phyloP scores from a whole-genome alignment of 228 moss, liverwort and hornwort genomes.

The Sphagnum magellanicum region DNA sequence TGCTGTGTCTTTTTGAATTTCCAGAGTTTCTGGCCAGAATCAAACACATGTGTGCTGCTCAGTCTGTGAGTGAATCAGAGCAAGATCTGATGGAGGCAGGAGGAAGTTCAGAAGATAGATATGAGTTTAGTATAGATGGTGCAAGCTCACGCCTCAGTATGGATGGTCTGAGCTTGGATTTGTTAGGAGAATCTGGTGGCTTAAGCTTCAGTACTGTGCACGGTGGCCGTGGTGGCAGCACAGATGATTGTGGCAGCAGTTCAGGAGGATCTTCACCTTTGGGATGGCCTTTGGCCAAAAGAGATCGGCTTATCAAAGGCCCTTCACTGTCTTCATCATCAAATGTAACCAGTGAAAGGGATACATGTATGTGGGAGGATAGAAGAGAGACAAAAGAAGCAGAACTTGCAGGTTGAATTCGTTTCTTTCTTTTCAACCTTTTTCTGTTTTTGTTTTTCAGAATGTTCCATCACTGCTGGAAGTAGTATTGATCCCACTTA shows the following conservation, averaged over 20 bases:
- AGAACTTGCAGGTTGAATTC: constrained; percentile 63
- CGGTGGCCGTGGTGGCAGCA: constrained; percentile 51
- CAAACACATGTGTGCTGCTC: constrained; percentile 62
- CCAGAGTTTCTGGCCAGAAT: constrained; percentile 78
- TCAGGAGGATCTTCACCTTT: constrained; percentile 85
- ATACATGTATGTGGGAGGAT: constrained; percentile 88
- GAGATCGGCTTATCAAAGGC: constrained; percentile 59
- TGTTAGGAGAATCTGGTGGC: constrained; percentile 70
- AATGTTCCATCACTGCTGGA: neutral
- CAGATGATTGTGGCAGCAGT: constrained; percentile 69
- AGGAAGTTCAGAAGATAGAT: constrained; percentile 56
- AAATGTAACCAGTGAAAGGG: constrained; percentile 61
- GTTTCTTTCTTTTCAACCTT: neutral
- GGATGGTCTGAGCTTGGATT: constrained; percentile 78
- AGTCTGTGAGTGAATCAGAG: constrained; percentile 43
- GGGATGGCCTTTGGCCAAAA: constrained; percentile 86
- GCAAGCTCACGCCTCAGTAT: constrained; percentile 81
- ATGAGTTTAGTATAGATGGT: constrained; percentile 79
- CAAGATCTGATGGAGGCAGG: constrained; percentile 34
- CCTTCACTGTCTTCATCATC: constrained; percentile 73
- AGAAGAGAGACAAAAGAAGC: constrained; percentile 76
- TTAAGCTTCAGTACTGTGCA: constrained; percentile 60
- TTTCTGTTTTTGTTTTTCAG: neutral
- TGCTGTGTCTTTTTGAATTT: too few species aligned
- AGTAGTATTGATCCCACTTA: neutral